These are phyloP conservation scores for Epichloe typhina DNA, from an alignment of 2,329 filamentous ascomycete genomes.

Conservation along the genomic window DNA sequence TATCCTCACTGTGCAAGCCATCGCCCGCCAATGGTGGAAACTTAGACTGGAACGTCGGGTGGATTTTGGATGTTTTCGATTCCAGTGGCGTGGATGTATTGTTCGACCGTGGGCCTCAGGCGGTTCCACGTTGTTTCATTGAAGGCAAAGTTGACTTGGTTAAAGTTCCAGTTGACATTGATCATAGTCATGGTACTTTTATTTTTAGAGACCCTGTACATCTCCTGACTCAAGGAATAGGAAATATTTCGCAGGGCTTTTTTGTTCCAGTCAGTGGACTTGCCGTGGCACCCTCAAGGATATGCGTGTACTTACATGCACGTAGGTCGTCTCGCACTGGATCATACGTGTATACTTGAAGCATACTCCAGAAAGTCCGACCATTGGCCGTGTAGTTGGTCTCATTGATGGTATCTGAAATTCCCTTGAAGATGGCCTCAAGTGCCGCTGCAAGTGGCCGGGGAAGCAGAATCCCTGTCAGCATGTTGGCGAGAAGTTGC, in stretches of 20 bases:
- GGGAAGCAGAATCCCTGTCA: background rate
- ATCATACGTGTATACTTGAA: background rate
- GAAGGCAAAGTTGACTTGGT: background rate
- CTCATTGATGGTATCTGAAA: background rate
- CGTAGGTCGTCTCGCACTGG: background rate
- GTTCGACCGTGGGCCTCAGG: rapidly evolving
- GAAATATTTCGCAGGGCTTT: background rate
- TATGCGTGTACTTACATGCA: background rate
- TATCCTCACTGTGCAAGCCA: background rate
- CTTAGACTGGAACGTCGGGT: background rate
- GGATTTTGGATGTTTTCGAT: background rate
- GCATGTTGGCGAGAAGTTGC: background rate
- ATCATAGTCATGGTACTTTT: background rate
- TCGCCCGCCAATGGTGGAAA: background rate
- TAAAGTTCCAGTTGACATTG: background rate
- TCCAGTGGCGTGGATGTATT: background rate
- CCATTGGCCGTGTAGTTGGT: rapidly evolving
- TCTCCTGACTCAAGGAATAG: background rate
- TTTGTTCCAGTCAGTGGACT: background rate
- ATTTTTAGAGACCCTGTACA: background rate
- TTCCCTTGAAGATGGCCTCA: background rate
- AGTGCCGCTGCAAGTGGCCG: background rate
- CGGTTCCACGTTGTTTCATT: background rate
- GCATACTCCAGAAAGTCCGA: background rate
- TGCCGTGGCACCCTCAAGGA: background rate